Conservation (phyloP, 2,329 filamentous ascomycete genomes). For the Talaromyces sp. region DNA sequence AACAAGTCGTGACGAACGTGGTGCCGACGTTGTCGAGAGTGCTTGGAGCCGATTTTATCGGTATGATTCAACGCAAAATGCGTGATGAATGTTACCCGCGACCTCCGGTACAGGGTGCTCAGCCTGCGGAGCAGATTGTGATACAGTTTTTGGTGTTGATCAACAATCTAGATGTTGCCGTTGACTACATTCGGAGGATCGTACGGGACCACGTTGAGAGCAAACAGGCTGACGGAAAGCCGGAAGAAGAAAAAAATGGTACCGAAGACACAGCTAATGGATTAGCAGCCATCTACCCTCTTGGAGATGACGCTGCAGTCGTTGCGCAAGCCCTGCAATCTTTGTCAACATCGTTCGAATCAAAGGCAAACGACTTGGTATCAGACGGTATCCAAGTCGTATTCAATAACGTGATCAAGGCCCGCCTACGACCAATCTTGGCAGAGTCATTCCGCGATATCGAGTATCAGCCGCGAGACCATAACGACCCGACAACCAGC, state of each 20-base stretch:
- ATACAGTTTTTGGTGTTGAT: constrained; percentile 88
- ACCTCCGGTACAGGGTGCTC: constrained; percentile 70
- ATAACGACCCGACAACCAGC: constrained; percentile 35
- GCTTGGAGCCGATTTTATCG: constrained; percentile 84
- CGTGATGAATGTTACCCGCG: constrained; percentile 91
- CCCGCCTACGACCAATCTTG: constrained; percentile 78
- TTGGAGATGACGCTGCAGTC: constrained; percentile 69
- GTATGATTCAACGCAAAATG: constrained; percentile 98
- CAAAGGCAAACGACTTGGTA: constrained; percentile 78
- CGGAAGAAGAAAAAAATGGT: constrained; percentile 29
- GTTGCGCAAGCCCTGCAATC: constrained; percentile 67
- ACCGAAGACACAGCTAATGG: constrained; percentile 27
- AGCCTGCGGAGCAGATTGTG: constrained; percentile 84
- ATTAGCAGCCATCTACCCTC: constrained; percentile 71
- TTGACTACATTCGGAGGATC: constrained; percentile 87
- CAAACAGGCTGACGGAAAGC: constrained; percentile 5
- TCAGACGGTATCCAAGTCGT: constrained; percentile 81
- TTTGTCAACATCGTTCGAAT: constrained; percentile 69
- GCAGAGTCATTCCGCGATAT: constrained; percentile 87
- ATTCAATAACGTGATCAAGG: constrained; percentile 83
- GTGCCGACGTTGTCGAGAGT: constrained; percentile 77
- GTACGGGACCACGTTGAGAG: constrained; percentile 63
- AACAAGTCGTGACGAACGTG: constrained; percentile 72
- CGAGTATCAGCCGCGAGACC: constrained; percentile 72
- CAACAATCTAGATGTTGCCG: constrained; percentile 91